phyloP scores from a whole-genome alignment of 306 rosid species.

The Rosa rugosa region DNA sequence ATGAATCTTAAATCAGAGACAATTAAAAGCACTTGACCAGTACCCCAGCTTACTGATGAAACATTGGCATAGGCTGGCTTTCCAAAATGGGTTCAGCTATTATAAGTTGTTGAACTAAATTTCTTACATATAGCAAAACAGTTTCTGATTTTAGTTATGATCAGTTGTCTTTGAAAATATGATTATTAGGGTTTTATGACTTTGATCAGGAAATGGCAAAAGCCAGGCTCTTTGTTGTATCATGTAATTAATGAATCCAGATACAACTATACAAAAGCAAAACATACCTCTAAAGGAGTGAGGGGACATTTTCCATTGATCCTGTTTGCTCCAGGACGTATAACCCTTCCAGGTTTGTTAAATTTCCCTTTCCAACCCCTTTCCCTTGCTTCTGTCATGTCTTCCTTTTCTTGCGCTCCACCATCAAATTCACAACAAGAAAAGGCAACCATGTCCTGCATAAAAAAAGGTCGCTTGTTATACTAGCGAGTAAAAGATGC shows the following conservation, averaged over 20 bases:
- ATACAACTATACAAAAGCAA: slow-evolving; percentile 15
- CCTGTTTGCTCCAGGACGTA: slow-evolving; percentile 97
- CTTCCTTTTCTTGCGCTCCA: slow-evolving; percentile 70
- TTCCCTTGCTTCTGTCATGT: slow-evolving; percentile 95
- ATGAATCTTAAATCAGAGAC: neutral
- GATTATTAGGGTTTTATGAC: neutral
- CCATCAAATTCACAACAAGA: slow-evolving; percentile 96
- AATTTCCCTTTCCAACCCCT: slow-evolving; percentile 98
- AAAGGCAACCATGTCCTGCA: slow-evolving; percentile 99
- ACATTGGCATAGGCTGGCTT: neutral
- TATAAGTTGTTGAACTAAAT: neutral
- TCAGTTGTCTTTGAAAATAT: neutral
- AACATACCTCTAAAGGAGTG: slow-evolving; percentile 84
- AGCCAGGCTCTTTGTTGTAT: neutral
- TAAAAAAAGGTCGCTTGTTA: slow-evolving; percentile 21
- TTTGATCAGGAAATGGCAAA: neutral
- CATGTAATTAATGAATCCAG: neutral
- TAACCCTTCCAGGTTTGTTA: slow-evolving; percentile 91
- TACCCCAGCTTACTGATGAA: neutral
- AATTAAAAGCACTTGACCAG: neutral
- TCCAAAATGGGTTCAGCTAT: neutral
- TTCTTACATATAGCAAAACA: neutral
- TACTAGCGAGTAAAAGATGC: slow-evolving; percentile 16
- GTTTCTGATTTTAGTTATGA: neutral
- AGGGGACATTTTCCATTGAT: slow-evolving; percentile 97